A percentile compares a stretch with the other conserved stretches of the same genome.
Conservation (phyloP, 768 basidiomycete species). For the Leccinum olivaceopallidum region DNA sequence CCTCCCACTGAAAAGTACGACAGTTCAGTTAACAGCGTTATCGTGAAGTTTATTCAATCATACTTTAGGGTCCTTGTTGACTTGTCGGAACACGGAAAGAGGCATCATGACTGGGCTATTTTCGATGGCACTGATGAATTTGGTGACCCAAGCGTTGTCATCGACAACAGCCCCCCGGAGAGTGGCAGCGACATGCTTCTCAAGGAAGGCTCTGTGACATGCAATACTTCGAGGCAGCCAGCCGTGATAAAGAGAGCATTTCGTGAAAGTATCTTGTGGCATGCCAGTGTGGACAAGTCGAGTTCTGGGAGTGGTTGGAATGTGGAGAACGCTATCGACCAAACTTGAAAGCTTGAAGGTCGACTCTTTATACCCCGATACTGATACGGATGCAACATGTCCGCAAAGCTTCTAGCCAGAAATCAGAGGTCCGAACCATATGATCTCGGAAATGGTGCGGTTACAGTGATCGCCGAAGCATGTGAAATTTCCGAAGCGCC, state of each 20-base stretch:
- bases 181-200: background rate
- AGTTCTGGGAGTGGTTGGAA: too few relatives aligned
- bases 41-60: background rate
- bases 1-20: background rate
- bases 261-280: background rate
- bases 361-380: too few relatives aligned
- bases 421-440: too few relatives aligned
- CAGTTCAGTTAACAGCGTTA: background rate
- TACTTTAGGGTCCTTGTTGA: background rate
- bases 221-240: background rate
- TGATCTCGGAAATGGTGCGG: too few relatives aligned
- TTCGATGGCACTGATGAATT: background rate
- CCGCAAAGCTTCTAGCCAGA: too few relatives aligned
- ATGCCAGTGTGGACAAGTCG: too few relatives aligned
- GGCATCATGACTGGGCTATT: background rate
- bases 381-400: too few relatives aligned
- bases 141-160: background rate
- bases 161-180: background rate
- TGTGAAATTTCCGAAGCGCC: too few relatives aligned
- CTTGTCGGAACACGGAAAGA: background rate
- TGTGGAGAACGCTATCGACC: too few relatives aligned
- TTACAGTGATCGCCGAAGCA: too few relatives aligned
- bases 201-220: background rate
- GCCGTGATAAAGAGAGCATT: background rate
- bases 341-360: too few relatives aligned